Base-by-base conservation (phyloP, 495 filamentous ascomycete species). In the Amphirosellinia nigrospora region DNA sequence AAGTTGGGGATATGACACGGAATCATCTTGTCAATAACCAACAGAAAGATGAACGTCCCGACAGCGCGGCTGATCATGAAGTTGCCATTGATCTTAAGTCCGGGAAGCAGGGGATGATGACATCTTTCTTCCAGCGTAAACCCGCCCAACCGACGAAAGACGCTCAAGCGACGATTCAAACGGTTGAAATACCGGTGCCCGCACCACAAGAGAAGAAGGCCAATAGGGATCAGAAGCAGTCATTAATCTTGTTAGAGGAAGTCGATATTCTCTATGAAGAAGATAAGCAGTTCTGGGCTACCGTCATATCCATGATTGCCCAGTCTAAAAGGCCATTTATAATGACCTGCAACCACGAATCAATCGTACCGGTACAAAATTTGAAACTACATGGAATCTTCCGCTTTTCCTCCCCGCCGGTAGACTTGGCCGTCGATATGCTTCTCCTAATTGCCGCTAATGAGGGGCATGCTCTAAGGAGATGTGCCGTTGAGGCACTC, bases 271-370 rank as follows among this genome's bases (percentile, higher is more conserved):
- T 98, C 7, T 99, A 93, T 76, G 94, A 96, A 65, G 93, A 97
- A 76, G 96, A 99, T 78, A 93, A 92, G 75, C 89, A 94, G 68
- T 99, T 99, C 77, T 99, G 96, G 96, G 78, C 85, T 0, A 94
- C 93, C 0, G 87, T 97, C 1, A 79, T 93, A 23, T 86, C 86
- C 16, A 86, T 99, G 36, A 92, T 96, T 65, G 81, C 82, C 16
- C 90, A 94, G 70, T 97, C 96, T 0, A 96, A 92, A 74, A 87
- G 96, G 46, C 96, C 96, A 3, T 92, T 99, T 48, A 84, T 99
- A 73, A 90, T 99, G 80, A 98, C 96, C 0, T 98, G 96, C 83
- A 97, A 94, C 69, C 89, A 98, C 72, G 96, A 98, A 77, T 85
- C 81, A 32, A 76, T 92, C 15, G 77, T 99, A 6, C 94, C 94